Evolutionary conservation across 306 rosid species (phyloP).

Genomic region (Neltuma alba): DNA sequence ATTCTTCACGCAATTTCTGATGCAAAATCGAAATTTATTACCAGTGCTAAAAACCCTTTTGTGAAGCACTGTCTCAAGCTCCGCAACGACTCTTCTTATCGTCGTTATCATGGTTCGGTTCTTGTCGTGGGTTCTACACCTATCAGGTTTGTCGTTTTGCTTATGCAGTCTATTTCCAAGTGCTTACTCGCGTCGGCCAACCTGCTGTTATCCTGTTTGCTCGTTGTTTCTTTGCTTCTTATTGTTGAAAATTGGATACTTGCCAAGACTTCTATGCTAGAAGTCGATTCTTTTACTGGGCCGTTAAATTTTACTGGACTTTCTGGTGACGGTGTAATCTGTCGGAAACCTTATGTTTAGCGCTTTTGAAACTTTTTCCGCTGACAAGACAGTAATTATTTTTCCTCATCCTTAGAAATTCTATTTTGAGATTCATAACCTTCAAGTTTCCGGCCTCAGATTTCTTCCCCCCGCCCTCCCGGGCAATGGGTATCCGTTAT

Average conservation of each 20-base stretch:
- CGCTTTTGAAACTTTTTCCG: background rate
- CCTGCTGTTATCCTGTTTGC: background rate
- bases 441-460: background rate
- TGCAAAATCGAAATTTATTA: slow-evolving; percentile 58
- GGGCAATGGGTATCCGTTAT: background rate
- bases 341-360: background rate
- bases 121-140: slow-evolving; percentile 86
- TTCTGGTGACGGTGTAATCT: background rate
- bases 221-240: background rate
- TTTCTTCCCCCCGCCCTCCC: too few species aligned
- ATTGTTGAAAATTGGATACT: background rate
- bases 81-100: slow-evolving; percentile 81
- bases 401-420: background rate
- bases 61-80: slow-evolving; percentile 90
- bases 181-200: background rate
- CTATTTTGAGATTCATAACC: background rate
- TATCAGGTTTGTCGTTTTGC: slow-evolving; percentile 57
- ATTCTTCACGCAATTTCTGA: slow-evolving; percentile 48
- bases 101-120: slow-evolving; percentile 70
- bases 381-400: background rate
- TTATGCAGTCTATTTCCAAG: background rate
- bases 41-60: slow-evolving; percentile 82
- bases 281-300: background rate
- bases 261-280: background rate
- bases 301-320: background rate